Conservation (phyloP, 2,329 filamentous ascomycete species). For the Fusarium azukiicola region DNA sequence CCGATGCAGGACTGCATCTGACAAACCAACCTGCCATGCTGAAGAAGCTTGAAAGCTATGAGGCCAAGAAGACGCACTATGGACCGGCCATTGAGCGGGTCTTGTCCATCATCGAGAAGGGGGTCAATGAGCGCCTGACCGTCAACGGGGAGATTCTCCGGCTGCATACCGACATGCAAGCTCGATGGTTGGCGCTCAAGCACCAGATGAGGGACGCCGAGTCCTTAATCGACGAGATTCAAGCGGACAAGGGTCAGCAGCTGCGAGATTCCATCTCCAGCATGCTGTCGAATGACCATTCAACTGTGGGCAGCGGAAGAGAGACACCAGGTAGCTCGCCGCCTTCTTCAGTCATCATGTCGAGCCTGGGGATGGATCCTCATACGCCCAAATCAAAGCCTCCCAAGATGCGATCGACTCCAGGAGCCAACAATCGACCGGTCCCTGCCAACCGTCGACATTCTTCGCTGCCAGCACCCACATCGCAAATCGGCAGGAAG, state of each 20-base stretch:
- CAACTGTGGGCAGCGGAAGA: slow-evolving; percentile 83
- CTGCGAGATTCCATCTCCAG: slow-evolving; percentile 96
- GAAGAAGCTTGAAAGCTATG: slow-evolving; percentile 95
- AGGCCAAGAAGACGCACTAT: slow-evolving; percentile 97
- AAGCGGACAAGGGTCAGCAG: slow-evolving; percentile 84
- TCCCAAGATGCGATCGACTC: slow-evolving; percentile 71
- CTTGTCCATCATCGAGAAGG: slow-evolving; percentile 94
- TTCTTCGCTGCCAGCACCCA: slow-evolving; percentile 71
- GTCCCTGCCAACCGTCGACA: slow-evolving; percentile 70
- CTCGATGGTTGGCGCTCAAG: slow-evolving; percentile 89
- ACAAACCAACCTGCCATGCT: slow-evolving; percentile 85
- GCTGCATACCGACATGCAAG: slow-evolving; percentile 91
- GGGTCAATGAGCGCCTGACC: slow-evolving; percentile 96
- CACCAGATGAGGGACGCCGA: slow-evolving; percentile 90
- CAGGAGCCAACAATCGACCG: slow-evolving; percentile 69
- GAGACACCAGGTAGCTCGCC: slow-evolving; percentile 86
- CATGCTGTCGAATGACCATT: slow-evolving; percentile 91
- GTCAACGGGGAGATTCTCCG: slow-evolving; percentile 97
- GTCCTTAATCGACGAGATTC: slow-evolving; percentile 85
- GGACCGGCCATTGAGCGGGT: slow-evolving; percentile 96
- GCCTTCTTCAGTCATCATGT: slow-evolving; percentile 81
- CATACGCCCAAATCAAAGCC: slow-evolving; percentile 67
- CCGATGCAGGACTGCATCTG: slow-evolving; percentile 87
- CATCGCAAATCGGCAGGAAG: slow-evolving; percentile 66
- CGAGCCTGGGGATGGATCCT: slow-evolving; percentile 72